Conservation (phyloP, 805 yeast species). For the Zygotorulaspora sp. region DNA sequence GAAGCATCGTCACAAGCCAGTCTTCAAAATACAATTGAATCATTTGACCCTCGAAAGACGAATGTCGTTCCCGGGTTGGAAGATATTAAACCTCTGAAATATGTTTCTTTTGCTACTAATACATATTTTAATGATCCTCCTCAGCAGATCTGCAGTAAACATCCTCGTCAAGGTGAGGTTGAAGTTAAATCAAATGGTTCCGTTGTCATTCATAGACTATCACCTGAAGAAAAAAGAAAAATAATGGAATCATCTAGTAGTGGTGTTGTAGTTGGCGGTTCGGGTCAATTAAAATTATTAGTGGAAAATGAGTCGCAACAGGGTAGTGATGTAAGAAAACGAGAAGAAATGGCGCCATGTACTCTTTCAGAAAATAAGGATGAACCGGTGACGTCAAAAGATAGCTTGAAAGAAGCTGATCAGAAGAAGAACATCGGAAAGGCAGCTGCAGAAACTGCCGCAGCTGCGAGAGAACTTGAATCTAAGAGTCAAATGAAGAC, state of each 20-base stretch:
- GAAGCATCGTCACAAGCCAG: slow-evolving; percentile 10
- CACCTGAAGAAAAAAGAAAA: slow-evolving; percentile 50
- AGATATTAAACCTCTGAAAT: slow-evolving; percentile 42
- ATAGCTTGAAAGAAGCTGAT: slow-evolving; percentile 15
- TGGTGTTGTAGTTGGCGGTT: slow-evolving; percentile 76
- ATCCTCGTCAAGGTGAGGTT: slow-evolving; percentile 79
- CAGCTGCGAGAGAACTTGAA: slow-evolving; percentile 36
- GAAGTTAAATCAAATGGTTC: slow-evolving; percentile 53
- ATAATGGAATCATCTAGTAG: slow-evolving; percentile 45
- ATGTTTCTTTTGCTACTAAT: slow-evolving; percentile 74
- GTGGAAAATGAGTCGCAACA: slow-evolving; percentile 10
- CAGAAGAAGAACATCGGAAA: slow-evolving; percentile 31
- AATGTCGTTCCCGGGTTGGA: slow-evolving; percentile 40
- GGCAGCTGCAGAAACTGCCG: slow-evolving; percentile 39
- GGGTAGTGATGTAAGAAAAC: slow-evolving; percentile 15
- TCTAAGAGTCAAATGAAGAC: slow-evolving; percentile 31
- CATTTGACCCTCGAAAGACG: slow-evolving; percentile 24
- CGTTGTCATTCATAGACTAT: slow-evolving; percentile 49
- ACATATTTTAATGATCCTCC: slow-evolving; percentile 81
- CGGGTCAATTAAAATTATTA: slow-evolving; percentile 56
- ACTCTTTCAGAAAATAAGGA: not conserved
- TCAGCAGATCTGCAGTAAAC: slow-evolving; percentile 79
- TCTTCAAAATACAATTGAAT: not conserved
- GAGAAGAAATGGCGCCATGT: slow-evolving; percentile 24
- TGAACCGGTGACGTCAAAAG: slow-evolving; percentile 12